A percentile compares a stretch with the other conserved stretches of the same genome.
Conservation (phyloP, 1,284 basidiomycete genomes). For the Fomitiporia mediterranea region DNA sequence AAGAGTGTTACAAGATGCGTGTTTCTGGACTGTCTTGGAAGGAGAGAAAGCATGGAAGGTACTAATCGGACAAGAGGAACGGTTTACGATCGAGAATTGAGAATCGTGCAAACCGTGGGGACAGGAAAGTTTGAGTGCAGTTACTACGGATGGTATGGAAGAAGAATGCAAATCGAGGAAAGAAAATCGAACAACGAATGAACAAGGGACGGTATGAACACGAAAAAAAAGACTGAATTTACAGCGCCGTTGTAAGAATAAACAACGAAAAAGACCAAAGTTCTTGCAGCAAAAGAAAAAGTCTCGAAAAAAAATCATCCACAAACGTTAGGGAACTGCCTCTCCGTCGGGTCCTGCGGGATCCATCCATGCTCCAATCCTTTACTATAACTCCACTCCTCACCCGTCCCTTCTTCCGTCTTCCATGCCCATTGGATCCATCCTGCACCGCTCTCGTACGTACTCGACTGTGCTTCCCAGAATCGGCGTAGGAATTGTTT, state of each 20-base stretch:
- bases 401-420: conserved; percentile 59
- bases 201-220: too few species aligned
- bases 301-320: neutral
- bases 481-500: conserved; percentile 79
- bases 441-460: conserved; percentile 56
- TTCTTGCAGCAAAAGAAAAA: too few species aligned
- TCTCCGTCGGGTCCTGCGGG: conserved; percentile 53
- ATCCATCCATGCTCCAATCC: conserved; percentile 83
- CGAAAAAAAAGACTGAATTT: too few species aligned
- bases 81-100: too few species aligned
- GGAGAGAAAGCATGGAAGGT: neutral
- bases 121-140: too few species aligned
- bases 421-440: conserved; percentile 67
- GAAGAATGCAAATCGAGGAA: neutral
- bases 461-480: conserved; percentile 75
- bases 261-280: too few species aligned
- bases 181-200: neutral
- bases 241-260: too few species aligned
- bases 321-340: conserved; percentile 50
- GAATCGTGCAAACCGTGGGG: too few species aligned
- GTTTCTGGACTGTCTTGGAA: neutral
- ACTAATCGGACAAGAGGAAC: too few species aligned
- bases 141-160: neutral
- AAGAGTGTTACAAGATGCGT: neutral
- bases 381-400: conserved; percentile 76